Base-by-base conservation (phyloP, 2,329 filamentous ascomycete genomes). In the Fusarium verticillioides region DNA sequence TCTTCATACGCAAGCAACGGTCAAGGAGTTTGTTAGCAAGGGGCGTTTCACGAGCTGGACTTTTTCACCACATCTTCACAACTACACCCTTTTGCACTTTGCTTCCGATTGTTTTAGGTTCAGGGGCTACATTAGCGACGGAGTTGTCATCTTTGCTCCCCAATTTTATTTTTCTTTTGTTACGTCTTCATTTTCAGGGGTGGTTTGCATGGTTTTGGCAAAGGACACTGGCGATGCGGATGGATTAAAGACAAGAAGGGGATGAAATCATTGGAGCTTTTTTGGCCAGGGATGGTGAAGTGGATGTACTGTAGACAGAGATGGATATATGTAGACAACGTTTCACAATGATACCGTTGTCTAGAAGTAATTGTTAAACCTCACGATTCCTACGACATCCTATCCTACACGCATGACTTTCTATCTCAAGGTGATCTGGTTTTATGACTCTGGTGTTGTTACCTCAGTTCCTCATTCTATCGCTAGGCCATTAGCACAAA, bases 51-150 rank as follows among this genome's bases (percentile, higher is more conserved):
- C 57, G 62, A 63, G 49, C 43, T 59, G 54, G 58, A 50, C 58
- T 72, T 68, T 60, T 64, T 63, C 32, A 58, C 37, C 40, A 50
- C 32, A 52, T 46, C 39, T 47, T 53, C 21, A 30, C 30, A 47
- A 23, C n/a, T 47, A 30, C 50, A 61, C 34, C 43, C 44, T 47
- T 69, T 69, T 72, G 30, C 32, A 16, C 46, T 66, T 62, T 69
- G 53, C 57, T 43, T 43, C 47, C 50, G 57, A 44, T 58, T 58
- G 52, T 68, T 62, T 68, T 52, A 63, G 59, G 40, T 72, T 60
- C 59, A 60, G 57, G 75, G 62, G 58, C 61, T 60, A 79, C 82
- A 83, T 83, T 78, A 83, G 82, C 82, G 82, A 82, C 76, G 82
- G 82, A 82, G 82, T 83, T 83, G 70, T 70, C 52, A 59, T 73